Percentiles rank a stretch among this genome's conserved stretches.
Conservation (phyloP, 768 basidiomycete species). For the Suillus plorans region DNA sequence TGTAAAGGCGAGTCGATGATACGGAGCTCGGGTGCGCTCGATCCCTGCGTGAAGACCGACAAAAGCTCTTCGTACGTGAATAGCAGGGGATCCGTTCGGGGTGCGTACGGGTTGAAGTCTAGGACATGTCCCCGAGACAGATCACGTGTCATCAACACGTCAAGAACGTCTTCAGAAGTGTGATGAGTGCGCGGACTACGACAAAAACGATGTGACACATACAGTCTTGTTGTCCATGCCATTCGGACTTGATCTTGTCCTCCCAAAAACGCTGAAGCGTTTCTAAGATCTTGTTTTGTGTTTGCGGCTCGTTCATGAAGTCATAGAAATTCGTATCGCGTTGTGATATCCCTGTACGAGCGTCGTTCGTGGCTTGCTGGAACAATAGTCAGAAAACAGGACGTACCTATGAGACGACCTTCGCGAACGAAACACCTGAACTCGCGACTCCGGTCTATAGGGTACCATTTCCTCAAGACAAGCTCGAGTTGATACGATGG, state of each 20-base stretch:
- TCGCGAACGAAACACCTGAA: too few relatives aligned
- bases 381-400: too few relatives aligned
- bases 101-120: slow-evolving; percentile 89
- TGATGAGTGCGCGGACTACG: not conserved
- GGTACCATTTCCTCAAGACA: too few relatives aligned
- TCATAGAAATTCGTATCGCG: slow-evolving; percentile 87
- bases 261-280: slow-evolving; percentile 67
- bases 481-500: slow-evolving; percentile 69
- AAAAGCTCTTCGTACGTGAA: slow-evolving; percentile 77
- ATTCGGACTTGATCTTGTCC: slow-evolving; percentile 57
- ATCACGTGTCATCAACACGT: slow-evolving; percentile 84
- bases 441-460: too few relatives aligned
- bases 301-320: slow-evolving; percentile 69
- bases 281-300: slow-evolving; percentile 49
- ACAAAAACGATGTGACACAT: slow-evolving; percentile 24
- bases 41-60: slow-evolving; percentile 29
- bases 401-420: too few relatives aligned
- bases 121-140: slow-evolving; percentile 74
- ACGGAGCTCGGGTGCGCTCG: slow-evolving; percentile 42
- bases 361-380: too few relatives aligned
- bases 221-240: slow-evolving; percentile 66
- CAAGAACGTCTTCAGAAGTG: slow-evolving; percentile 65
- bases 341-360: slow-evolving; percentile 72
- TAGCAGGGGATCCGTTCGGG: slow-evolving; percentile 82
- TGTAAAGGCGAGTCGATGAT: slow-evolving; percentile 76